Conservation (phyloP, 2,329 filamentous ascomycete species). For the Phaeosphaeria sp. region DNA sequence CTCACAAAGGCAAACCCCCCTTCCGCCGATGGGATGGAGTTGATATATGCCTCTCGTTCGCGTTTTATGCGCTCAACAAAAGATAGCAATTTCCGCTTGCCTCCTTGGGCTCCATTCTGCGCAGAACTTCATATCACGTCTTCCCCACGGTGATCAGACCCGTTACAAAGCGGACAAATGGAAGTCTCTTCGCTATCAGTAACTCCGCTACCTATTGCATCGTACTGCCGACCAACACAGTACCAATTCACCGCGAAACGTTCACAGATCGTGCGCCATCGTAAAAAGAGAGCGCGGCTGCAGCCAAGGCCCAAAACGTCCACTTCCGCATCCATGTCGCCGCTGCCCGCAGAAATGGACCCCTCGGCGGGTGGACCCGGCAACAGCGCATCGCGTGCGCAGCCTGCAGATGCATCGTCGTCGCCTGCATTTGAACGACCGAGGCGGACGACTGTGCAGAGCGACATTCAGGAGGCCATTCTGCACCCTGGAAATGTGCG, state of each 20-base stretch:
- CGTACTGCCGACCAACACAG: conserved; percentile 27
- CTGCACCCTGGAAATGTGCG: conserved; percentile 73
- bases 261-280: conserved; percentile 33
- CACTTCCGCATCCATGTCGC: conserved; percentile 39
- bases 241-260: conserved; percentile 24
- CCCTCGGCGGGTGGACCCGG: conserved; percentile 43
- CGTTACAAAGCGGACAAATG: conserved; percentile 47
- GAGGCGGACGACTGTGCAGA: conserved; percentile 39
- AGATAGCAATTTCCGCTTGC: conserved; percentile 17
- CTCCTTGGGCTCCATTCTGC: conserved; percentile 46
- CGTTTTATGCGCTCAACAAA: conserved; percentile 8
- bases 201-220: conserved; percentile 24
- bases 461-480: conserved; percentile 60
- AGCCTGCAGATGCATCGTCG: conserved; percentile 21
- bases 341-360: conserved; percentile 23
- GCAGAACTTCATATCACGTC: conserved; percentile 47
- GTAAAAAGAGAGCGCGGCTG: conserved; percentile 43
- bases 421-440: conserved; percentile 27
- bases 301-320: conserved; percentile 42
- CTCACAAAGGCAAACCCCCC: conserved; percentile 13
- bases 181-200: conserved; percentile 38
- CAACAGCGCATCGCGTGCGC: conserved; percentile 22
- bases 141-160: conserved; percentile 32
- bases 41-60: conserved; percentile 19
- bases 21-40: conserved; percentile 26